These are phyloP conservation scores for Aspergillus sp. DNA, from an alignment of 2,329 filamentous ascomycete genomes.

Conservation along the genomic window DNA sequence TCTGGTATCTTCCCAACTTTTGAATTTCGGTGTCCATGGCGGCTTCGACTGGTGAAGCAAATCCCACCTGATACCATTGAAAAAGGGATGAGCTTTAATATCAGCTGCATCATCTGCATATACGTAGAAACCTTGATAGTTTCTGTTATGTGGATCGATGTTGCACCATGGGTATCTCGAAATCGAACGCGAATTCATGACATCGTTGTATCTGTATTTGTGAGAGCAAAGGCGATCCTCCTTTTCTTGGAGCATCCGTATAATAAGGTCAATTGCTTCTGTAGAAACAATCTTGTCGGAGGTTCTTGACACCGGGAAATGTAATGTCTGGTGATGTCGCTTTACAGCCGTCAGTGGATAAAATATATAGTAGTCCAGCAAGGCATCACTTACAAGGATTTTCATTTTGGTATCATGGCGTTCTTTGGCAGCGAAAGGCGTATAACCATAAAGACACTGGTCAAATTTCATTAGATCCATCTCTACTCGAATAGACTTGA, in stretches of 20 bases:
- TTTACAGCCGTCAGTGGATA: constrained; percentile 29
- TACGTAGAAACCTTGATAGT: constrained; percentile 59
- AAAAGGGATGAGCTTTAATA: constrained; percentile 86
- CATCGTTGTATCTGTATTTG: constrained; percentile 67
- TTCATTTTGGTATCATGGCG: constrained; percentile 80
- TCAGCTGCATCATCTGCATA: constrained; percentile 81
- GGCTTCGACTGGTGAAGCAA: constrained; percentile 65
- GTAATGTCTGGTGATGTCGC: constrained; percentile 66
- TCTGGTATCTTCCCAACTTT: constrained; percentile 66
- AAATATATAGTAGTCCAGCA: neutral
- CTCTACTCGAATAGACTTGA: neutral
- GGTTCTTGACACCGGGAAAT: constrained; percentile 59
- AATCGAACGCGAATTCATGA: constrained; percentile 24
- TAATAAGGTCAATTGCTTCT: constrained; percentile 73
- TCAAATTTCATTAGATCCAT: constrained; percentile 1
- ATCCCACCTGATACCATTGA: constrained; percentile 73
- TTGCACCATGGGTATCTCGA: constrained; percentile 26
- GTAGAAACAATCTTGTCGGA: constrained; percentile 57
- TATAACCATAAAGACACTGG: constrained; percentile 83
- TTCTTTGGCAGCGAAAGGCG: constrained; percentile 80
- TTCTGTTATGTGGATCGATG: constrained; percentile 28
- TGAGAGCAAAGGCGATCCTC: constrained; percentile 70
- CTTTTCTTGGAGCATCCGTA: constrained; percentile 66
- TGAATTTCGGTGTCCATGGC: constrained; percentile 74
- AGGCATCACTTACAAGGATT: constrained; percentile 59